Base-by-base conservation (phyloP, 2,329 filamentous ascomycete genomes). In the Fusarium miscanthi region DNA sequence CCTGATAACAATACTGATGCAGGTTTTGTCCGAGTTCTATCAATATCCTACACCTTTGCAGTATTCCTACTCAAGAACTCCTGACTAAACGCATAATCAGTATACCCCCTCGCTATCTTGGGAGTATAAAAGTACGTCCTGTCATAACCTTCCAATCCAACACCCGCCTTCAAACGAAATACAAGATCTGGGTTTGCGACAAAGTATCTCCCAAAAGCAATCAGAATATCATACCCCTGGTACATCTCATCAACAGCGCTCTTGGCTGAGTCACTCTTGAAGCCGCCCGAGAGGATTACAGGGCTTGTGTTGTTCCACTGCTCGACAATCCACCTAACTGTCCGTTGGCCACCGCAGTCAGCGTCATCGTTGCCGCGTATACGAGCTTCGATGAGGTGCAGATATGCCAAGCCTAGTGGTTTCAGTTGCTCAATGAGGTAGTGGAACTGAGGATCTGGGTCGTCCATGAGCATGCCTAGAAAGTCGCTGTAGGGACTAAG, bases 21-120 rank as follows among this genome's bases (percentile, higher is more conserved):
- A 31, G 6, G 5, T 12, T 35, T 9, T 3, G 4, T 49, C 3
- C 0, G 0, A n/a, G 0, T 8, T 35, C 23, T 19, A 23, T 51
- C 19, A 0, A 21, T 2, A 13, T 21, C 0, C 0, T 25, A 52
- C 9, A 2, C 48, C 23, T 37, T 52, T 5, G 12, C 9, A 4
- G 23, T 21, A 0, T 37, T 21, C 9, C 17, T 37, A 0, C 4
- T 52, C 33, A 53, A 12, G 2, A 53, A 53, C 13, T 40, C 49
- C 10, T 40, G 23, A 27, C 49, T 53, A 5, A 53, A 53, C 2
- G 23, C 23, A 1, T 53, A 40, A 1, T 53, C 49, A 53, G 19
- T 40, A 40, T 53, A 53, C 7, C 49, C 33, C 33, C 8, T 53
- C 5, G 49, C 49, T 3, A 53, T 30, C 23, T 40, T 53, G 1